phyloP scores from a whole-genome alignment of 768 basidiomycete species.

The Trametes maxima region DNA sequence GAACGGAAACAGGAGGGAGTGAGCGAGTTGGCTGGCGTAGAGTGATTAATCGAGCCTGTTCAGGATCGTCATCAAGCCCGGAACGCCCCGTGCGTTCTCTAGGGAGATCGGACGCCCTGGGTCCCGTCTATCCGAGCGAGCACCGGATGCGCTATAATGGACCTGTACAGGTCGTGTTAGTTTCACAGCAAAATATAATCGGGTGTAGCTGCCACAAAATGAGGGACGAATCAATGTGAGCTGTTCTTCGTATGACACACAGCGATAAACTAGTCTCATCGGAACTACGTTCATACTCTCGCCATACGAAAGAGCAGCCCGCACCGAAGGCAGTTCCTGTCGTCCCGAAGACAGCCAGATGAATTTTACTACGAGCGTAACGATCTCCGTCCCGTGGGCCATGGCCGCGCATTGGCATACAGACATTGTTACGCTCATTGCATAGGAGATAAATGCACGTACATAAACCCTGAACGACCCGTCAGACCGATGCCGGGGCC shows the following conservation, averaged over 20 bases:
- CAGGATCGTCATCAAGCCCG: slow-evolving; percentile 77
- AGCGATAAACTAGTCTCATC: too few species aligned
- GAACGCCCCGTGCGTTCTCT: slow-evolving; percentile 60
- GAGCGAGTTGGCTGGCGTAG: neutral
- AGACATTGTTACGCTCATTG: too few species aligned
- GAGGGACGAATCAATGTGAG: too few species aligned
- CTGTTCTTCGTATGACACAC: too few species aligned
- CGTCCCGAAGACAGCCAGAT: too few species aligned
- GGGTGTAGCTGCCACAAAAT: too few species aligned
- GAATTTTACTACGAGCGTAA: too few species aligned
- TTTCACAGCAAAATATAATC: neutral
- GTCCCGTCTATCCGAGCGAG: slow-evolving; percentile 53
- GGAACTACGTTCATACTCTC: too few species aligned
- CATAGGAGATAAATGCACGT: slow-evolving; percentile 27
- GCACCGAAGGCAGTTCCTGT: too few species aligned
- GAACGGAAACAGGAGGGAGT: neutral
- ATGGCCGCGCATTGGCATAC: too few species aligned
- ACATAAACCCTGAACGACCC: slow-evolving; percentile 66
- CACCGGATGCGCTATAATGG: slow-evolving; percentile 61
- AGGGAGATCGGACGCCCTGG: slow-evolving; percentile 64
- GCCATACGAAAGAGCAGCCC: too few species aligned
- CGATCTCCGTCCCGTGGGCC: too few species aligned
- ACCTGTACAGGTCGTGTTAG: slow-evolving; percentile 44
- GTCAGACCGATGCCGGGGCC: slow-evolving; percentile 50
- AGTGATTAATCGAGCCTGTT: slow-evolving; percentile 36